Base-by-base conservation (phyloP, 2,329 filamentous ascomycete species). In the Pleurostoma richardsiae region DNA sequence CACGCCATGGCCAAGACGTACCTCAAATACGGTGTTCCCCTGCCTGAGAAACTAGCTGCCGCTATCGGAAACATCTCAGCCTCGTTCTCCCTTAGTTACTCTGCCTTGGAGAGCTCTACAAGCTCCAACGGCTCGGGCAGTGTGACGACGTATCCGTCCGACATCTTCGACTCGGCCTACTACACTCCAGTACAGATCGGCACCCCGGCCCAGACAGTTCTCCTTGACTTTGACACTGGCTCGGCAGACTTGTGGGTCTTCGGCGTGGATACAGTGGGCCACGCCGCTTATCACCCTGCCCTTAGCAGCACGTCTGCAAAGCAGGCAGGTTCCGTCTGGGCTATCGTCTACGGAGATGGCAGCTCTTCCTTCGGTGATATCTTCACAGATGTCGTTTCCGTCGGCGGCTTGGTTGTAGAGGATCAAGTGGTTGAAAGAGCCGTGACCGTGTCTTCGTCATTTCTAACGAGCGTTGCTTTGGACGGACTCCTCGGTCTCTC, bases 401-500 rank as follows among this genome's bases (percentile, higher is more conserved):
- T 75, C 3, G 72, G 70, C 4, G 69, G 69, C 4, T 58, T 76
- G 19, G 66, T 59, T 2, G 71, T 73, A 5, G 72, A 71, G 4
- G 49, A 48, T 30, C 83, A 86, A 64, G 83, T 82, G 33, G 76
- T 87, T 36, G 82, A 86, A 64, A 75, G 80, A 38, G 83, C 83
- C n/a, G 72, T 69, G 3, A 70, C 67, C 3, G 76, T 86, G 45
- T 82, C 79, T 40, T 51, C 64, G 7, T 61, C 59, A 36, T 68
- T 68, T 49, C 60, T 59, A 30, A 46, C 52, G 38, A 64, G 68
- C 44, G 50, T 56, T 27, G 56, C 58, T 2, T 53, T 57, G 26
- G 57, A 55, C 19, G 61, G 62, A 6, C 70, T 86, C 10, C 70
- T 86, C 27, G 83, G 83, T 10, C 72, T 86, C 30, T 82, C 72